A percentile compares a stretch with the other conserved stretches of the same genome.
Evolutionary conservation across 768 basidiomycete genomes (phyloP).

Genomic region (Lenzites betulinus): DNA sequence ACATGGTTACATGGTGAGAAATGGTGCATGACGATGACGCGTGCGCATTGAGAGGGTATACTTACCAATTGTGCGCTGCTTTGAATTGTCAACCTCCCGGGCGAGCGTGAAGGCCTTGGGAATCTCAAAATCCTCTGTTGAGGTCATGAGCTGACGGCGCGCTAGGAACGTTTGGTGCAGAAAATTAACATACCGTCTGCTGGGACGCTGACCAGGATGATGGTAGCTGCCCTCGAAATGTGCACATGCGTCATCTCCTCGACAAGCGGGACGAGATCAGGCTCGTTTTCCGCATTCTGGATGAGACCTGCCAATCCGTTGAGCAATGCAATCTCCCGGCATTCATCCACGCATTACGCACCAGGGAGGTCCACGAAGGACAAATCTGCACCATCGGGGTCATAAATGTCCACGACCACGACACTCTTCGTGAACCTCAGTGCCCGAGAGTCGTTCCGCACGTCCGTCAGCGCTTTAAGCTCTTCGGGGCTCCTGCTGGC

Average conservation of each 20-base stretch:
- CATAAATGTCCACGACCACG: slow-evolving; percentile 36
- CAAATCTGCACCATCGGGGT: slow-evolving; percentile 25
- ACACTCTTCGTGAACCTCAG: slow-evolving; percentile 33
- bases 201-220: slow-evolving; percentile 68
- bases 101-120: slow-evolving; percentile 61
- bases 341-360: slow-evolving; percentile 16
- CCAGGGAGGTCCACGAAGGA: slow-evolving; percentile 31
- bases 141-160: not conserved
- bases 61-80: slow-evolving; percentile 63
- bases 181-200: slow-evolving; percentile 49
- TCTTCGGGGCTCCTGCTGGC: slow-evolving; percentile 28
- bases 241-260: slow-evolving; percentile 47
- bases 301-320: slow-evolving; percentile 50
- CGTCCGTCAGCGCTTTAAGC: slow-evolving; percentile 26
- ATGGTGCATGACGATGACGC: no score
- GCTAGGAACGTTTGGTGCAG: not conserved
- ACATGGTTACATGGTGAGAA: no score
- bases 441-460: slow-evolving; percentile 15
- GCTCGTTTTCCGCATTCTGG: slow-evolving; percentile 46
- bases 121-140: slow-evolving; percentile 66
- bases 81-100: slow-evolving; percentile 50
- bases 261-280: slow-evolving; percentile 46
- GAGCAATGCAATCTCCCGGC: slow-evolving; percentile 14
- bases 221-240: slow-evolving; percentile 50
- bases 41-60: no score